These are phyloP conservation scores for Mucor velutinosus DNA, from an alignment of 371 early-diverging fungal genomes.

Conservation along the genomic window DNA sequence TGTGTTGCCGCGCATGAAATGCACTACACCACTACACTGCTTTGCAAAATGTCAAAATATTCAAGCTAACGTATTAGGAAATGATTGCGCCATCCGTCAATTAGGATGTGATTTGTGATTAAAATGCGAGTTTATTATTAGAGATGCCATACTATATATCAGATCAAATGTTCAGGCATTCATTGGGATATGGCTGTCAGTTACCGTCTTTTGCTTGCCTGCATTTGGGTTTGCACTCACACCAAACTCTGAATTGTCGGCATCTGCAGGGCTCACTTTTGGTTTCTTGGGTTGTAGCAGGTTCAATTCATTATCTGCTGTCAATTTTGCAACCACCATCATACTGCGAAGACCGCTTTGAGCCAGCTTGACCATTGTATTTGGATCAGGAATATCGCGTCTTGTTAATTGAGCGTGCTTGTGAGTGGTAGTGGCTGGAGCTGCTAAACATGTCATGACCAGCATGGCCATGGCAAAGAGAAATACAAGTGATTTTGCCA, in stretches of 20 bases:
- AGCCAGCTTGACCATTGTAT: background rate
- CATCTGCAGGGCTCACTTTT: background rate
- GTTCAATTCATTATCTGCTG: background rate
- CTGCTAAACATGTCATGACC: background rate
- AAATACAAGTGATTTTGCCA: background rate
- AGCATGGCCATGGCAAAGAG: background rate
- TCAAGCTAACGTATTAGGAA: no score
- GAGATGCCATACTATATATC: no score
- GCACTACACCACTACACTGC: background rate
- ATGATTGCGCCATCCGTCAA: no score
- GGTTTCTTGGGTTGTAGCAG: background rate
- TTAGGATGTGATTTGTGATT: no score
- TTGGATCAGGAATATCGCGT: background rate
- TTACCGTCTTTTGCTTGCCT: background rate
- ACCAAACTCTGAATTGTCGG: background rate
- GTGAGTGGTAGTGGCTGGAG: background rate
- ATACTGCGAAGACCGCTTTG: background rate
- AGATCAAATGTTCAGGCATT: background rate
- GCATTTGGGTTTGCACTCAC: background rate
- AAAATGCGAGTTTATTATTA: background rate
- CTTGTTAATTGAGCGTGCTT: background rate
- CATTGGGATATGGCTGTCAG: background rate
- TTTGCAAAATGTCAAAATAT: background rate
- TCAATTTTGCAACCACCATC: background rate
- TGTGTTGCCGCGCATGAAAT: background rate